These are phyloP conservation scores for Parasitella parasitica DNA, from an alignment of 371 early-diverging fungal genomes.

Conservation along the genomic window DNA sequence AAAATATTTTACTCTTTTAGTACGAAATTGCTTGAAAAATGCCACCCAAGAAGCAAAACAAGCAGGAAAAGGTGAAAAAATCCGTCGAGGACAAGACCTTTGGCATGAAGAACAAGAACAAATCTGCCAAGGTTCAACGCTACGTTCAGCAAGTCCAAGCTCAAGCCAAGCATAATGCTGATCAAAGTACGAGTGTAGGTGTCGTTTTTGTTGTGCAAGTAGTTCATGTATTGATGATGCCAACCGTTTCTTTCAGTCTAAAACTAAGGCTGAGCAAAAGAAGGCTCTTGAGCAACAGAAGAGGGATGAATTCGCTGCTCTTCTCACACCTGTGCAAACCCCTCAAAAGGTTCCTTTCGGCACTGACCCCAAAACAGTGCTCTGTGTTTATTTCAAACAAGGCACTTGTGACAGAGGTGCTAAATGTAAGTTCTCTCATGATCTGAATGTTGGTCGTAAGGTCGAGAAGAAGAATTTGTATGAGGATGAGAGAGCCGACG, in stretches of 20 bases:
- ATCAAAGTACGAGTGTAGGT: not conserved
- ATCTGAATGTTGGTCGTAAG: conserved; percentile 88
- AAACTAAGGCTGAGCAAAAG: conserved; percentile 34
- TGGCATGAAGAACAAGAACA: conserved; percentile 97
- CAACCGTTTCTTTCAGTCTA: conserved; percentile 34
- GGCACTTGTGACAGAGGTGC: conserved; percentile 93
- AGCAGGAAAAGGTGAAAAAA: conserved; percentile 73
- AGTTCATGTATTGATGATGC: too few species aligned
- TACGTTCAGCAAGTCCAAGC: conserved; percentile 90
- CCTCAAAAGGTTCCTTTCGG: conserved; percentile 98
- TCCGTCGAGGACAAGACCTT: conserved; percentile 96
- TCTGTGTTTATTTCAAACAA: conserved; percentile 92
- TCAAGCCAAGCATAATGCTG: conserved; percentile 70
- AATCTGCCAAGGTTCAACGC: conserved; percentile 81
- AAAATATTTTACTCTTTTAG: conserved; percentile 3
- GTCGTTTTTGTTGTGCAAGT: too few species aligned
- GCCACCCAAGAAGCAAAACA: conserved; percentile 78
- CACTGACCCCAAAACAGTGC: conserved; percentile 97
- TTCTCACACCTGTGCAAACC: conserved; percentile 88
- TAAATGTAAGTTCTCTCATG: conserved; percentile 99
- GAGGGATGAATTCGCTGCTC: conserved; percentile 65
- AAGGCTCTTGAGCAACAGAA: conserved; percentile 47
- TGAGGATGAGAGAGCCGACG: conserved; percentile 75
- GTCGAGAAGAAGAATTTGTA: conserved; percentile 89
- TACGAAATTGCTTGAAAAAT: conserved; percentile 36